phyloP scores from a whole-genome alignment of 1,284 basidiomycete species.

The Irpex rosettiformis region DNA sequence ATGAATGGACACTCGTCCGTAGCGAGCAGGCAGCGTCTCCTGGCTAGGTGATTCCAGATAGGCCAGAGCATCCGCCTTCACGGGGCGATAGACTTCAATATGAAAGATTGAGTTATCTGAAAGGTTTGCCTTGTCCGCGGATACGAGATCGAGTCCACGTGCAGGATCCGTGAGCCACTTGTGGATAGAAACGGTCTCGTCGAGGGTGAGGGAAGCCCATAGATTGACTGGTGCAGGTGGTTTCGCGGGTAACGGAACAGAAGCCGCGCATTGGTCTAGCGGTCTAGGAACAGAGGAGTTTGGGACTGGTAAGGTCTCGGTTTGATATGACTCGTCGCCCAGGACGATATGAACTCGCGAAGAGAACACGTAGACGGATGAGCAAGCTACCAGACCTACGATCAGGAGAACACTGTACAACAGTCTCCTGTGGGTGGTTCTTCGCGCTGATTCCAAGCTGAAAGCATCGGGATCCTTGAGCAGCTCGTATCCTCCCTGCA shows the following conservation, averaged over 20 bases:
- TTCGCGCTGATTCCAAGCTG: not conserved
- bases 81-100: constrained; percentile 47
- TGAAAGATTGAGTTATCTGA: constrained; percentile 48
- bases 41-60: constrained; percentile 38
- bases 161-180: constrained; percentile 44
- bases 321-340: not conserved
- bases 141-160: constrained; percentile 46
- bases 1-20: constrained; percentile 49
- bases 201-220: constrained; percentile 44
- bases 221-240: constrained; percentile 43
- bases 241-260: constrained; percentile 29
- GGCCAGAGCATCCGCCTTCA: constrained; percentile 45
- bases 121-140: constrained; percentile 24
- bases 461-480: constrained; percentile 18
- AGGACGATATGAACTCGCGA: constrained; percentile 6
- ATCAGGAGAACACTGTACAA: constrained; percentile 16
- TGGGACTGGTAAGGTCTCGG: constrained; percentile 2
- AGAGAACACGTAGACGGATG: constrained; percentile 20
- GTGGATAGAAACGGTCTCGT: constrained; percentile 41
- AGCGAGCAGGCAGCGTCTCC: constrained; percentile 29
- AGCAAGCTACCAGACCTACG: constrained; percentile 18
- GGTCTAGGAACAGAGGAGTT: not conserved
- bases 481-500: constrained; percentile 20
- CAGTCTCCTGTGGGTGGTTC: constrained; percentile 13
- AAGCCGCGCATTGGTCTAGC: constrained; percentile 33